phyloP scores from a whole-genome alignment of 2,329 filamentous ascomycete species.

The Penicillium frequentans region DNA sequence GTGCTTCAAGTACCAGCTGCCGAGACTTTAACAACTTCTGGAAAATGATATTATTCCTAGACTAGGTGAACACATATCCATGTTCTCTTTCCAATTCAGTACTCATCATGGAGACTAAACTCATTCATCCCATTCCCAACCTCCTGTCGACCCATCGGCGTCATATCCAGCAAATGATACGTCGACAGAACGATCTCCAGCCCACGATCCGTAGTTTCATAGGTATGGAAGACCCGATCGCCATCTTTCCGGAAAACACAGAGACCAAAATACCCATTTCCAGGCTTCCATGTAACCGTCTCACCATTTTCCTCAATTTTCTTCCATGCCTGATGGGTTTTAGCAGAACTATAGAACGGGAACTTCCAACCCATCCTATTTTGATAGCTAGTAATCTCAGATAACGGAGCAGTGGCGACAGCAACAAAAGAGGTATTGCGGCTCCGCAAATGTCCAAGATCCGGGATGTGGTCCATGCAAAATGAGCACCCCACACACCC shows the following conservation, averaged over 20 bases:
- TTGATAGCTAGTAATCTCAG: constrained; percentile 39
- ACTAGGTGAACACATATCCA: no score
- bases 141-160: constrained; percentile 21
- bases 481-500: constrained; percentile 45
- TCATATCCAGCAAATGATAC: constrained; percentile 23
- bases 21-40: no score
- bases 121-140: constrained; percentile 19
- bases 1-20: no score
- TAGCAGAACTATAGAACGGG: constrained; percentile 37
- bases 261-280: constrained; percentile 30
- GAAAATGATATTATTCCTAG: no score
- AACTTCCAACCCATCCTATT: constrained; percentile 43
- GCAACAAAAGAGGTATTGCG: constrained; percentile 42
- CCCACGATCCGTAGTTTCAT: constrained; percentile 17
- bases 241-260: constrained; percentile 49
- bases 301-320: constrained; percentile 11
- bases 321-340: constrained; percentile 14
- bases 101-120: constrained; percentile 11
- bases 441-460: constrained; percentile 37
- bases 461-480: constrained; percentile 41
- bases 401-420: constrained; percentile 41
- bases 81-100: background rate
- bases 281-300: constrained; percentile 18
- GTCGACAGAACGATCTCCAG: constrained; percentile 18
- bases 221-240: constrained; percentile 17